Base-by-base conservation (phyloP, 2,329 filamentous ascomycete genomes). In the Exophiala spinifera region DNA sequence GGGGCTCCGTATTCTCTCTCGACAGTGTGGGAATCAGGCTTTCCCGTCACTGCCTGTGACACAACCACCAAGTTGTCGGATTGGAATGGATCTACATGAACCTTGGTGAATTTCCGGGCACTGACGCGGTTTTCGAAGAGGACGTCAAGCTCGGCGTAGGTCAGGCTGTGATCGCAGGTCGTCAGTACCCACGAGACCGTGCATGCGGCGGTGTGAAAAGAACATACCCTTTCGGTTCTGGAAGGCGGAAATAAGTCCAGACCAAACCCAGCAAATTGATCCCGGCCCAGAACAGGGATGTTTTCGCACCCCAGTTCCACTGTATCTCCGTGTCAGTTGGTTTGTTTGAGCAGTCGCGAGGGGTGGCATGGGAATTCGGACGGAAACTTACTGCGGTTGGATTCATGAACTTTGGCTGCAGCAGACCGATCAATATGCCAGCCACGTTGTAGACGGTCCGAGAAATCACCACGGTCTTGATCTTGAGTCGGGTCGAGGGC, bases 381-480 rank as follows among this genome's bases (percentile, higher is more conserved):
- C 23, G 23, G 7, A 25, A 25, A 25, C 23, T 25, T 25, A 25
- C 23, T 25, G 60, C 55, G 23, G 56, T 57, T 13, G 62, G 59
- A 46, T 63, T 69, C 63, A 72, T 68, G 58, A 70, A 67, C 31
- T 66, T 66, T 5, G 68, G 66, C 15, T 70, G 70, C 1, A 66
- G 62, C 6, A 70, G 64, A 0, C 66, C 64, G 17, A 68, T 64
- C 11, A 68, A 53, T 4, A 71, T 68, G 43, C 62, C 61, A 40
- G 54, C 53, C 36, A 80, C 67, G 58, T 82, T 80, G 68, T 80
- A 82, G 15, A 73, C 65, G 39, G 70, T 73, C 13, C 79, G 71
- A 1, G 78, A 76, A 46, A 82, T 67, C 1, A 80, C 79, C 20
- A 81, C 77, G 15, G 74, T 76, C 57, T 73, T 73, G 56, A 70